Evolutionary conservation across 805 yeast species (phyloP).

Genomic region (Tetrapisispora phaffii): DNA sequence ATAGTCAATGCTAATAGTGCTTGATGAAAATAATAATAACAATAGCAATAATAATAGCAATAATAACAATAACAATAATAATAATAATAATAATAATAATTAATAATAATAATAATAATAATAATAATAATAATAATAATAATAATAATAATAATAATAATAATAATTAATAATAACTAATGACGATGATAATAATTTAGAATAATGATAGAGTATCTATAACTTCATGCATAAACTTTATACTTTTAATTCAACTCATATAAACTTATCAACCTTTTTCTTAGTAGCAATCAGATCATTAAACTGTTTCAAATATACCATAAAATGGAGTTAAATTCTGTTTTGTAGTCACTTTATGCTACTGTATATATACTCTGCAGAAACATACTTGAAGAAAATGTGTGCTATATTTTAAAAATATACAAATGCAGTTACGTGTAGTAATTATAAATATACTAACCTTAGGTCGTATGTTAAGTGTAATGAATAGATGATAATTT

Average conservation of each 20-base stretch:
- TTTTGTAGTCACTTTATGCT: neutral
- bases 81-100: neutral
- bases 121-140: neutral
- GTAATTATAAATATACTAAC: too few species aligned
- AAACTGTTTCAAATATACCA: neutral
- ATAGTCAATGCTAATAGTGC: neutral
- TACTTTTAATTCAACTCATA: neutral
- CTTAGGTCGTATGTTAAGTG: neutral
- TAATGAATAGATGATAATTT: neutral
- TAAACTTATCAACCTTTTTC: too few species aligned
- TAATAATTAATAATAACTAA: neutral
- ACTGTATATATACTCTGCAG: neutral
- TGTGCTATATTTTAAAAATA: neutral
- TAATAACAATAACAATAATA: neutral
- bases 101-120: neutral
- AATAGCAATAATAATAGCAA: neutral
- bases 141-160: neutral
- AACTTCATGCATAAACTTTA: neutral
- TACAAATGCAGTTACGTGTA: neutral
- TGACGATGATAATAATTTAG: neutral
- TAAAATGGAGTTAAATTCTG: neutral
- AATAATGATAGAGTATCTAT: neutral
- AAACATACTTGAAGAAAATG: neutral
- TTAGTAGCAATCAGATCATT: too few species aligned
- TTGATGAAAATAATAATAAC: neutral